These are phyloP conservation scores for Echium plantagineum DNA, from an alignment of 257 asterid genomes.

Conservation along the genomic window DNA sequence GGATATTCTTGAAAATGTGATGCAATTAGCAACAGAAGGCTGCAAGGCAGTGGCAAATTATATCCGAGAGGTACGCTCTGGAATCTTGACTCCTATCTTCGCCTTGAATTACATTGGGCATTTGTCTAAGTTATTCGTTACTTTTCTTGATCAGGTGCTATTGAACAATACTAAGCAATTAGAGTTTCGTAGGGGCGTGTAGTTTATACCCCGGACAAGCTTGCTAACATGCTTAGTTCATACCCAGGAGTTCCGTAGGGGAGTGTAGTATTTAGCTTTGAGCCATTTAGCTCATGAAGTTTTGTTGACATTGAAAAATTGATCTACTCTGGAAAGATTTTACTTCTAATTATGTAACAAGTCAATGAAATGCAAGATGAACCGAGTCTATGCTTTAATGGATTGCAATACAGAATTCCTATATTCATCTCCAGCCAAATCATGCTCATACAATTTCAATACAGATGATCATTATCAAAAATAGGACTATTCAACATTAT, in stretches of 20 bases:
- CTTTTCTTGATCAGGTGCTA: constrained; percentile 35
- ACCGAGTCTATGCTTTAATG: too few species aligned
- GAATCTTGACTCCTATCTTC: neutral
- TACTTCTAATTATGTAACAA: too few species aligned
- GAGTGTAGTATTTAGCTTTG: constrained; percentile 22
- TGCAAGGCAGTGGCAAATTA: constrained; percentile 84
- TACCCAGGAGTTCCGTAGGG: constrained; percentile 63
- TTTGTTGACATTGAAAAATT: too few species aligned
- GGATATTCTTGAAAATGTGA: constrained; percentile 76
- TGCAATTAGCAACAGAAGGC: constrained; percentile 89
- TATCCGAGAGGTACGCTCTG: constrained; percentile 51
- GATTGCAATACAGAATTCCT: too few species aligned
- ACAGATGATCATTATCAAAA: too few species aligned
- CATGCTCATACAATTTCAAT: too few species aligned
- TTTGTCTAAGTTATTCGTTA: neutral
- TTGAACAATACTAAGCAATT: constrained; percentile 63
- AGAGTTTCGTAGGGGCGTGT: constrained; percentile 56
- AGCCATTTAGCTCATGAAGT: too few species aligned
- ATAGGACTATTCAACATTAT: too few species aligned
- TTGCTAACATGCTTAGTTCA: too few species aligned
- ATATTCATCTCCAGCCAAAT: too few species aligned
- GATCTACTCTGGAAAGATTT: too few species aligned
- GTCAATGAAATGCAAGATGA: too few species aligned
- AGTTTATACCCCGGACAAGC: constrained; percentile 13
- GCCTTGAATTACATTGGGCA: neutral